Evolutionary conservation across 1,284 basidiomycete species (phyloP), one percentile per base, ranked within the genome.

Genomic region (Malassezia dermatis): DNA sequence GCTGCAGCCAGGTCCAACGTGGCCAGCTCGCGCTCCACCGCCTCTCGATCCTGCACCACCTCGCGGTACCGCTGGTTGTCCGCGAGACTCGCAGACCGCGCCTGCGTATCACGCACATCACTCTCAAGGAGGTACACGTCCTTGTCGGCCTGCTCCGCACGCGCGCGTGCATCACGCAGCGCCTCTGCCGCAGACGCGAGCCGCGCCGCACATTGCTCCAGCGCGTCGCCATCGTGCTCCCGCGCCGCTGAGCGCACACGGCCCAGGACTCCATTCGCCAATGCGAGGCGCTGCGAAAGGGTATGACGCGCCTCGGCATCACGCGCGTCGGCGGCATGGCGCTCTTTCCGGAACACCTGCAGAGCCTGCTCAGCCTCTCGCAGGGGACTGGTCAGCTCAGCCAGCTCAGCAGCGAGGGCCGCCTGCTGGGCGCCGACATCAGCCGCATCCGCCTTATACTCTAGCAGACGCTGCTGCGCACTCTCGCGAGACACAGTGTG

Each of bases 31-130:
- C 78, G 78, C 65, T 88, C 81, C 10, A 86, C 83, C 0, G 78
- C 78, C 24, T 78, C 77, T 19, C 94, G 85, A 45, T 87, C 82
- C 52, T 79, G 79, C 55, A 79, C 78, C 42, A 89, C 79, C 66
- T 82, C 81, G 48, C 89, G 80, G 59, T 87, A 83, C 8, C 86
- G 83, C 41, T 91, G 78, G 71, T 96, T 99, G 73, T 89, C 86
- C 58, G 84, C 82, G 61, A 95, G 79, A 73, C 87, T 91, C 41
- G 77, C 68, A 55, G 77, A 67, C 24, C 71, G 64, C 15, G 74
- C 71, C 48, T 74, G 69, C 17, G 73, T 73, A 48, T 76, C 71
- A 34, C 75, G 69, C 48, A 76, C 62, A 32, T 68, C 68, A 53
- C 73, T 68, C 35, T 76, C 75, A 39, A 71, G 56, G 35, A 63